phyloP scores from a whole-genome alignment of 164 flowering plant species.

The Paratinospora sagittata region DNA sequence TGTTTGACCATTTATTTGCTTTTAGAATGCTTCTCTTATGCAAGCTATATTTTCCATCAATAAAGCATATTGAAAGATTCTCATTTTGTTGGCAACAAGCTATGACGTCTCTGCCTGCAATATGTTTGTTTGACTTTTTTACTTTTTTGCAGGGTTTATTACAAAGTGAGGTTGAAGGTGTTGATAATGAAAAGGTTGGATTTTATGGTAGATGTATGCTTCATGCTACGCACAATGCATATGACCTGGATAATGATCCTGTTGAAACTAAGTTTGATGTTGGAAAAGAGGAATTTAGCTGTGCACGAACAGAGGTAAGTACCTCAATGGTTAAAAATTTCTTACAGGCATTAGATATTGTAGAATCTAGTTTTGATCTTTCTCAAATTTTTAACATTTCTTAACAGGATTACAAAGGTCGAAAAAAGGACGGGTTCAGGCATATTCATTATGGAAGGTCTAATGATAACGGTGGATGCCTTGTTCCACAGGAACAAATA shows the following conservation, averaged over 20 bases:
- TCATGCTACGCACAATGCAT: slow-evolving; percentile 32
- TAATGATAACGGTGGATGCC: slow-evolving; percentile 33
- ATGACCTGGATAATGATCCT: slow-evolving; percentile 19
- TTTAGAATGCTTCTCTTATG: background rate
- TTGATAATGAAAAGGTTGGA: slow-evolving; percentile 46
- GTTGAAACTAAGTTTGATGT: slow-evolving; percentile 11
- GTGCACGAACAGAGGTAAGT: slow-evolving; percentile 65
- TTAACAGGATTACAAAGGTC: slow-evolving; percentile 56
- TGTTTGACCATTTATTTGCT: too few species aligned
- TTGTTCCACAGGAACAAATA: slow-evolving; percentile 67
- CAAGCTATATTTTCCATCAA: background rate
- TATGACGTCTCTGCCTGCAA: background rate
- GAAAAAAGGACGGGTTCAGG: slow-evolving; percentile 42
- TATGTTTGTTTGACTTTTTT: background rate
- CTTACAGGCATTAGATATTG: background rate
- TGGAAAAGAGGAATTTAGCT: slow-evolving; percentile 27
- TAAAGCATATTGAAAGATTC: background rate
- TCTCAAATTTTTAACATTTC: background rate
- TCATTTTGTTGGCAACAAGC: background rate
- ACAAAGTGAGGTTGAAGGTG: slow-evolving; percentile 69
- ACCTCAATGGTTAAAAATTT: background rate
- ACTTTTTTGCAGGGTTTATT: slow-evolving; percentile 43
- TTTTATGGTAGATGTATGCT: slow-evolving; percentile 52
- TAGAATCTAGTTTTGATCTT: background rate
- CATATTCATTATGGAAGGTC: slow-evolving; percentile 22